Conservation (phyloP, 2,329 filamentous ascomycete genomes). For the Ceratocystiopsis minuta region DNA sequence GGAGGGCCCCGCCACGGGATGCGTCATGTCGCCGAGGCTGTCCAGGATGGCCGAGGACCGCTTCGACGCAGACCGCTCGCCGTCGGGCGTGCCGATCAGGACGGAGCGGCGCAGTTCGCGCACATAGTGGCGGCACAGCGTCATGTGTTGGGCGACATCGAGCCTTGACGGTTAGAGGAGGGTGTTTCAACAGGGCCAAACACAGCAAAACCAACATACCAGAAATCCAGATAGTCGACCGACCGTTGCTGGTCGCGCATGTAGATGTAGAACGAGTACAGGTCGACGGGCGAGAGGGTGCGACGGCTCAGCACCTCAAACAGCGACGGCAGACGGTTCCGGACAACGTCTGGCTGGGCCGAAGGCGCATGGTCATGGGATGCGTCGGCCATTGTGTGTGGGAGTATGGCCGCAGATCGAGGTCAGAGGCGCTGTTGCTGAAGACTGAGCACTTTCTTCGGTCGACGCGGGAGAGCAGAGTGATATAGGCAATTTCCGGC, state of each 20-base stretch:
- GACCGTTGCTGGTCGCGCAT: constrained; percentile 98
- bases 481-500: too few species aligned
- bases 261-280: constrained; percentile 99
- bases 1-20: constrained; percentile 39
- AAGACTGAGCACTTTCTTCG: too few species aligned
- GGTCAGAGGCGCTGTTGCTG: too few species aligned
- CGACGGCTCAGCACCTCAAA: constrained; percentile 90
- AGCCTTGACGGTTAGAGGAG: constrained; percentile 55
- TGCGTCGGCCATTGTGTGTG: constrained; percentile 21
- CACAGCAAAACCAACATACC: constrained; percentile 35
- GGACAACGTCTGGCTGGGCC: constrained; percentile 39
- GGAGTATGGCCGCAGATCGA: too few species aligned
- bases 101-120: constrained; percentile 87
- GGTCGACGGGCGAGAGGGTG: constrained; percentile 86
- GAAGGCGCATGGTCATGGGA: constrained; percentile 24
- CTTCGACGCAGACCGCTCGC: constrained; percentile 62
- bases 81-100: constrained; percentile 78
- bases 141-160: constrained; percentile 98
- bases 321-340: constrained; percentile 80
- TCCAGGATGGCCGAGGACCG: constrained; percentile 69
- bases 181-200: constrained; percentile 7
- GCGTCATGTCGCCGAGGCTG: constrained; percentile 47
- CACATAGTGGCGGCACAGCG: constrained; percentile 89
- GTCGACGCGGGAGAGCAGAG: too few species aligned
- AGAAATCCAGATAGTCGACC: constrained; percentile 96